Percentiles rank a stretch among this genome's conserved stretches.
These are phyloP conservation scores for Trichoderma afroharzianum DNA, from an alignment of 2,329 filamentous ascomycete species.

Conservation along the genomic window DNA sequence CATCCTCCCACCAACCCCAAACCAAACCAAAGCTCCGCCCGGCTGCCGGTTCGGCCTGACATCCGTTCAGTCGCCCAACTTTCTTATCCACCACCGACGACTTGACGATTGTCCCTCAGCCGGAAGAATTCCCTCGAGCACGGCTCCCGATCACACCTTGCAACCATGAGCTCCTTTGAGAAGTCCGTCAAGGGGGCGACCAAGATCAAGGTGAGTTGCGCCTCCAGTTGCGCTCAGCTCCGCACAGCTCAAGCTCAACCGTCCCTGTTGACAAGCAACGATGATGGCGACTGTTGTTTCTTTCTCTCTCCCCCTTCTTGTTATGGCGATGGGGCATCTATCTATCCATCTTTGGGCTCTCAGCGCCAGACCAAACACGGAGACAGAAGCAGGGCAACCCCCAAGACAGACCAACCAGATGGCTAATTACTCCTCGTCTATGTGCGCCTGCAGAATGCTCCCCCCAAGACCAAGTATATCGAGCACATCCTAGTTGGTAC, in stretches of 20 bases:
- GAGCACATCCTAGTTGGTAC: slow-evolving; percentile 96
- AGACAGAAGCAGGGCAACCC: not conserved
- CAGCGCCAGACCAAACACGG: not conserved
- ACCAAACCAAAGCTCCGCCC: slow-evolving; percentile 16
- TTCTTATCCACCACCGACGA: slow-evolving; percentile 13
- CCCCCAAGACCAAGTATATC: slow-evolving; percentile 98
- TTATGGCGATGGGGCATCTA: not conserved
- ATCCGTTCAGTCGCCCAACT: slow-evolving; percentile 18
- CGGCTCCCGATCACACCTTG: slow-evolving; percentile 19
- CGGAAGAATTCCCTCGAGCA: slow-evolving; percentile 2
- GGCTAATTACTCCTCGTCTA: not conserved
- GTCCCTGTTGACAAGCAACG: not conserved
- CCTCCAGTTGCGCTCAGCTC: not conserved
- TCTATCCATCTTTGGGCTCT: not conserved
- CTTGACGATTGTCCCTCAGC: slow-evolving; percentile 5
- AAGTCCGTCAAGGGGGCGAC: slow-evolving; percentile 99
- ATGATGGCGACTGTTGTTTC: not conserved
- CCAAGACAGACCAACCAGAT: slow-evolving; percentile 2
- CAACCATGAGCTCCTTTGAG: slow-evolving; percentile 83
- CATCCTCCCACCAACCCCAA: slow-evolving; percentile 14
- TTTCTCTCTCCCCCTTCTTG: not conserved
- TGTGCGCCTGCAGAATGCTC: slow-evolving; percentile 63
- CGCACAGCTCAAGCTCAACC: not conserved
- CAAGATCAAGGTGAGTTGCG: slow-evolving; percentile 76
- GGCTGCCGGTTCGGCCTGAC: slow-evolving; percentile 18